Conservation (phyloP, 75 land plant species). For the Pinus tabuliformis region DNA sequence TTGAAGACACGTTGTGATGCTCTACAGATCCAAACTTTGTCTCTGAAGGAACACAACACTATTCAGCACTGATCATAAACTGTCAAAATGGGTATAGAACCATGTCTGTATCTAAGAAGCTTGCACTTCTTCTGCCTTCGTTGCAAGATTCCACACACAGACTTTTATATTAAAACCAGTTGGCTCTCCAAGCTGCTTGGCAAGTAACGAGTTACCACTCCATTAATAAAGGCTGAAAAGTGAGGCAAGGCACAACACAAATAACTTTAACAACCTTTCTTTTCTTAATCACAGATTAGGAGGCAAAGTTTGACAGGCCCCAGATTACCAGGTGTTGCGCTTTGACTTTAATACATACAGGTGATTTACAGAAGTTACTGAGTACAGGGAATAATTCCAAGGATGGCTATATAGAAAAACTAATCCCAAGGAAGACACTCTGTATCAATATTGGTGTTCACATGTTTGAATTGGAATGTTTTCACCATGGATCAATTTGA, state of each 20-base stretch:
- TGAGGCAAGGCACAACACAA: not conserved
- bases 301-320: too few relatives aligned
- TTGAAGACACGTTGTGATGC: slow-evolving; percentile 1
- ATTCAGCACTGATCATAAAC: not conserved
- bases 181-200: not conserved
- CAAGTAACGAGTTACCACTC: not conserved
- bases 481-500: too few relatives aligned
- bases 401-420: too few relatives aligned
- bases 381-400: too few relatives aligned
- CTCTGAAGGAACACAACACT: not conserved
- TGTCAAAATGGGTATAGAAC: not conserved
- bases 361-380: not conserved
- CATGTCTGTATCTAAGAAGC: not conserved
- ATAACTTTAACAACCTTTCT: too few relatives aligned
- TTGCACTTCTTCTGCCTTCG: slow-evolving; percentile 2
- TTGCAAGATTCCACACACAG: slow-evolving; percentile 1
- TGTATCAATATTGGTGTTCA: too few relatives aligned
- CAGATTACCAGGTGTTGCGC: not conserved
- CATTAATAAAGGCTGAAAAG: slow-evolving; percentile 1
- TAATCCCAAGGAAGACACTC: too few relatives aligned
- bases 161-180: not conserved
- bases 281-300: too few relatives aligned
- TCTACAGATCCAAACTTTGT: not conserved
- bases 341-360: not conserved
- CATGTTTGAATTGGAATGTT: too few relatives aligned